A percentile compares a stretch with the other conserved stretches of the same genome.
phyloP scores from a whole-genome alignment of 176 grass and related monocot genomes.

The Musa beccarii region DNA sequence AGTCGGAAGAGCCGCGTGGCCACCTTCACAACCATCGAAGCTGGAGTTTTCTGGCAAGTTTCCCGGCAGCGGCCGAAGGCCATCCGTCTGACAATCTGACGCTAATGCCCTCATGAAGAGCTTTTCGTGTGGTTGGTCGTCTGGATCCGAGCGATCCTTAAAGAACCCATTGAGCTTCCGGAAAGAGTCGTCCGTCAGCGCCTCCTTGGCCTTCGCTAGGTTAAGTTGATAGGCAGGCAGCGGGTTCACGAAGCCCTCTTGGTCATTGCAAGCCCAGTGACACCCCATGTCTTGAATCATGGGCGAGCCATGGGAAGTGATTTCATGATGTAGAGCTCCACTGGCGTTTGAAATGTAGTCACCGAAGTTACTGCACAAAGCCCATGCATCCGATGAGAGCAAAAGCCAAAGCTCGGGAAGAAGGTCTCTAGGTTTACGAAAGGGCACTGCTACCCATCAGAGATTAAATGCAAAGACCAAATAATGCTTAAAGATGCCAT shows the following conservation, averaged over 20 bases:
- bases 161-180: conserved; percentile 5
- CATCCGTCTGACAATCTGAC: conserved; percentile 4
- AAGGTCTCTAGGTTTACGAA: too few species aligned
- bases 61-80: neutral
- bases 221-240: conserved; percentile 17
- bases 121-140: conserved; percentile 22
- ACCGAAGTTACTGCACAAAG: conserved; percentile 31
- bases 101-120: conserved; percentile 20
- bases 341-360: conserved; percentile 29
- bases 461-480: too few species aligned
- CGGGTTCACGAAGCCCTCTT: conserved; percentile 23
- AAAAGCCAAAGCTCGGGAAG: neutral
- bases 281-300: conserved; percentile 85
- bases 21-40: neutral
- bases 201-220: conserved; percentile 39
- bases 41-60: neutral
- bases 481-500: neutral
- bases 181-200: conserved; percentile 6
- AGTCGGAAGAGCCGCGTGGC: conserved; percentile 26
- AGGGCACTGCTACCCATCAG: too few species aligned
- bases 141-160: neutral
- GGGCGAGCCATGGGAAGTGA: conserved; percentile 31
- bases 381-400: neutral
- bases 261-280: conserved; percentile 40
- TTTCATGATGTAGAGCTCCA: conserved; percentile 25